Conservation (phyloP, 2,329 filamentous ascomycete genomes). For the Beauveria caledonica region DNA sequence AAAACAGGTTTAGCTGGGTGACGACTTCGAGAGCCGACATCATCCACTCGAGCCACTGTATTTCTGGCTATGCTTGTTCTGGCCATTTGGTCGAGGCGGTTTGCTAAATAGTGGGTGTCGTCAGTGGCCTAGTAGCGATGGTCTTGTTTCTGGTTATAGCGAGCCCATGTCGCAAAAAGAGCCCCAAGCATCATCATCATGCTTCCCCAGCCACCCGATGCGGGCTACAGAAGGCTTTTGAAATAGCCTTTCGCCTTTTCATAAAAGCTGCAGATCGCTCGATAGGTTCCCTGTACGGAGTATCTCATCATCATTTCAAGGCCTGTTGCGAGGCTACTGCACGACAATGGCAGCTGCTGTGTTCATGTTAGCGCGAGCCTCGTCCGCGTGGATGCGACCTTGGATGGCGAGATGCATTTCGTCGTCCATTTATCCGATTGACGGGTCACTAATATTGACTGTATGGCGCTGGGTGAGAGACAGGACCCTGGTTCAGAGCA, state of each 20-base stretch:
- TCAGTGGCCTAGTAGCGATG: neutral
- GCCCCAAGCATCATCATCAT: neutral
- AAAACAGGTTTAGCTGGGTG: neutral
- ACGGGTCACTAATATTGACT: neutral
- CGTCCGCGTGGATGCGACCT: neutral
- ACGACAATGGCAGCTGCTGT: neutral
- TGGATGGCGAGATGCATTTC: neutral
- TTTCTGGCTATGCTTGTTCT: neutral
- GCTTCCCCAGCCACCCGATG: neutral
- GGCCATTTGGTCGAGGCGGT: neutral
- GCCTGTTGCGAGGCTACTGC: neutral
- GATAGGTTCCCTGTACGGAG: neutral
- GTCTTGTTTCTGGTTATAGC: neutral
- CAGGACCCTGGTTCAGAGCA: neutral
- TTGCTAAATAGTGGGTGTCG: neutral
- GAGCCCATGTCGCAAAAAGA: neutral
- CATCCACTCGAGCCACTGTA: constrained; percentile 1
- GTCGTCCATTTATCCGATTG: neutral
- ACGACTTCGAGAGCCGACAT: neutral
- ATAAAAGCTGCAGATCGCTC: neutral
- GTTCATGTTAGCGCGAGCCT: neutral
- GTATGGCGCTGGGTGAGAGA: neutral
- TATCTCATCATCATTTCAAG: neutral
- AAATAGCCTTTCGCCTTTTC: neutral
- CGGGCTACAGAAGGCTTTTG: too few relatives aligned